Conservation (phyloP, 768 basidiomycete species). For the Boletus bicolor region DNA sequence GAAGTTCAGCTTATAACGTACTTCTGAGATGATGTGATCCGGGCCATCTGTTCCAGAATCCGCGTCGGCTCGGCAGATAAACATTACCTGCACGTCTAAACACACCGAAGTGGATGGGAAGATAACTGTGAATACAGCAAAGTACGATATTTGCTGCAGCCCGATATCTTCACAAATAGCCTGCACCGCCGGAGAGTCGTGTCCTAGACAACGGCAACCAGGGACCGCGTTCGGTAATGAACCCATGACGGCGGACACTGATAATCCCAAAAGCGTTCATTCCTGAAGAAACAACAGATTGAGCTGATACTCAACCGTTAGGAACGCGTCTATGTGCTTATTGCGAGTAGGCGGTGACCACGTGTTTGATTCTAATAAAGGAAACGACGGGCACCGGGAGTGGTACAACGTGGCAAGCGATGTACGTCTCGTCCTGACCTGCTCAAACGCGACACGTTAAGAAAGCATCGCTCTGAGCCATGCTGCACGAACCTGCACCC, state of each 20-base stretch:
- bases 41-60: constrained; percentile 6
- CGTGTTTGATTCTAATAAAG: neutral
- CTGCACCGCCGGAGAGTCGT: neutral
- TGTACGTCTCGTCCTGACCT: neutral
- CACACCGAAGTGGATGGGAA: neutral
- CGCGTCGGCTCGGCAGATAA: constrained; percentile 5
- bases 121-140: constrained; percentile 17
- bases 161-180: neutral
- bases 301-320: neutral
- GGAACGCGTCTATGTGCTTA: neutral
- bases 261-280: neutral
- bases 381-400: neutral
- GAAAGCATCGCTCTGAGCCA: constrained; percentile 7
- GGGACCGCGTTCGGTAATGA: neutral
- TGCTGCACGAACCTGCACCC: neutral
- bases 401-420: constrained; percentile 3
- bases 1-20: constrained; percentile 8
- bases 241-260: neutral
- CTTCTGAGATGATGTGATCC: neutral
- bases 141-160: neutral
- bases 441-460: neutral
- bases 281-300: neutral
- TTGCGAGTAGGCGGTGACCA: constrained; percentile 5
- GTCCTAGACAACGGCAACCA: neutral
- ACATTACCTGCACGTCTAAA: neutral